These are phyloP conservation scores for Lactifluus pinguis DNA, from an alignment of 768 basidiomycete species.

Conservation along the genomic window DNA sequence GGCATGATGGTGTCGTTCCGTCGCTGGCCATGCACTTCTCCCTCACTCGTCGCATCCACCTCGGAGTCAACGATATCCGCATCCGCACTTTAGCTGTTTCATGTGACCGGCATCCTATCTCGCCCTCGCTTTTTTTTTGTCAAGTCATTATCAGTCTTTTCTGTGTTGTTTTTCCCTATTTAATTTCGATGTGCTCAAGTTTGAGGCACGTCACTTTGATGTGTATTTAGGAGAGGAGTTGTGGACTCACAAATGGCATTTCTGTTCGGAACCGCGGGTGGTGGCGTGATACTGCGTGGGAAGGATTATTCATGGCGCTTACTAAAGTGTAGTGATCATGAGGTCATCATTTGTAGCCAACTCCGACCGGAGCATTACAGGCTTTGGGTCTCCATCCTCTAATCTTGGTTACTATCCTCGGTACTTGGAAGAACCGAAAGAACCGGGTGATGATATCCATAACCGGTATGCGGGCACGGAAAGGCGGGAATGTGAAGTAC, in stretches of 20 bases:
- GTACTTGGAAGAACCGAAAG: no score
- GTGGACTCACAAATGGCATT: not conserved
- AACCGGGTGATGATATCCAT: no score
- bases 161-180: not conserved
- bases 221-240: not conserved
- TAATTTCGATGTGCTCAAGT: not conserved
- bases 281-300: not conserved
- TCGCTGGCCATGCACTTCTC: not conserved
- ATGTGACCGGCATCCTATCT: not conserved
- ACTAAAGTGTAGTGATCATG: not conserved
- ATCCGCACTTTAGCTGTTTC: not conserved
- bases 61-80: constrained; percentile 15
- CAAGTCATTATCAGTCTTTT: not conserved
- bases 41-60: not conserved
- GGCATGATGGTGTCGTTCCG: constrained; percentile 1
- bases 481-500: no score
- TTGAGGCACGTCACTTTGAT: not conserved
- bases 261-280: not conserved
- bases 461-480: no score
- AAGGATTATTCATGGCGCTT: not conserved
- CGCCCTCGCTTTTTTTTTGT: not conserved
- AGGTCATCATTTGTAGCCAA: no score
- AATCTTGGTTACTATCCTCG: no score
- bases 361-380: no score
- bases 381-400: no score